Evolutionary conservation across 805 yeast species (phyloP).

Genomic region (Candida rishiriensis): DNA sequence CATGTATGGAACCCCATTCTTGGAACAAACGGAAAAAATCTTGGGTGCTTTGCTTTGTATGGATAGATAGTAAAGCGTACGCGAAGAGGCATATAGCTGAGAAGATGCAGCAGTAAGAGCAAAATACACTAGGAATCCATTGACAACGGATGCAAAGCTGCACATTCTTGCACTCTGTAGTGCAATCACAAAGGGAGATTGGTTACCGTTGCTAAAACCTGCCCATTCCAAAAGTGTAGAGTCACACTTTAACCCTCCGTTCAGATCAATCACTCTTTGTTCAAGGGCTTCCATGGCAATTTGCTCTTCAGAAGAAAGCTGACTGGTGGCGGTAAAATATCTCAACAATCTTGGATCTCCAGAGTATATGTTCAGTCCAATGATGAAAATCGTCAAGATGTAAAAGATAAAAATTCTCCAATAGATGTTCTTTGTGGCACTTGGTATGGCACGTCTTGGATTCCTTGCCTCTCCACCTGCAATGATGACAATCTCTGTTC

Average conservation of each 20-base stretch:
- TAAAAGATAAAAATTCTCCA: slow-evolving; percentile 66
- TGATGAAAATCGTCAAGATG: slow-evolving; percentile 59
- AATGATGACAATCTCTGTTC: slow-evolving; percentile 76
- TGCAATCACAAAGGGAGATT: slow-evolving; percentile 57
- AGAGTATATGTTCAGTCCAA: slow-evolving; percentile 67
- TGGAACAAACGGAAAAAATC: slow-evolving; percentile 54
- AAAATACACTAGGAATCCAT: slow-evolving; percentile 49
- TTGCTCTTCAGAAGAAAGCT: slow-evolving; percentile 14
- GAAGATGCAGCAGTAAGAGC: slow-evolving; percentile 56
- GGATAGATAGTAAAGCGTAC: slow-evolving; percentile 53
- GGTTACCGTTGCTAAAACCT: slow-evolving; percentile 41
- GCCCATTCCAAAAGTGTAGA: slow-evolving; percentile 26
- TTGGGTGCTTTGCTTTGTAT: slow-evolving; percentile 58
- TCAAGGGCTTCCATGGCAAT: slow-evolving; percentile 5
- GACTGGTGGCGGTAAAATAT: slow-evolving; percentile 37
- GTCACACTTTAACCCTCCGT: slow-evolving; percentile 27
- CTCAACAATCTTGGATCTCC: slow-evolving; percentile 73
- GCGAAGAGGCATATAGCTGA: slow-evolving; percentile 56
- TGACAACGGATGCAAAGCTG: slow-evolving; percentile 45
- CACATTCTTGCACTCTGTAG: slow-evolving; percentile 49
- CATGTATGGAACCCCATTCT: slow-evolving; percentile 66
- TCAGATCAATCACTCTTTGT: slow-evolving; percentile 17
- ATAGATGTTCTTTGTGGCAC: slow-evolving; percentile 71
- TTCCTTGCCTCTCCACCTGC: slow-evolving; percentile 85
- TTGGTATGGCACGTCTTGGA: slow-evolving; percentile 72